Evolutionary conservation across 2,329 filamentous ascomycete species (phyloP).

Genomic region (Alternaria arborescens): DNA sequence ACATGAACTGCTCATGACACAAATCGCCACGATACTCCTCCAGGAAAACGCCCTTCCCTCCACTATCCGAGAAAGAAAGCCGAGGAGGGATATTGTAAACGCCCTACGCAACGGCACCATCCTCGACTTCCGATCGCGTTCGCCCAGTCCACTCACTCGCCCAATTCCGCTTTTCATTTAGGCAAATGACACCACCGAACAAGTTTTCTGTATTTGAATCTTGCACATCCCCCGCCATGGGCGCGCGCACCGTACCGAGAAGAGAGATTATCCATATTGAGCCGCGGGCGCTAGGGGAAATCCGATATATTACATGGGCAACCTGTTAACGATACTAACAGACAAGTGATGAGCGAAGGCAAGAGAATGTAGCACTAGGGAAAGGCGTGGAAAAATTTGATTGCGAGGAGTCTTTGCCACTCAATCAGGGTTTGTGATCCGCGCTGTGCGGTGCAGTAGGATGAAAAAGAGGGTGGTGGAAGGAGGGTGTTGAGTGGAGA

Average conservation of each 20-base stretch:
- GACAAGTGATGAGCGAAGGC: not conserved
- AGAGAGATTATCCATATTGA: constrained; percentile 9
- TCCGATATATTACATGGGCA: constrained; percentile 3
- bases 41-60: not conserved
- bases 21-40: not conserved
- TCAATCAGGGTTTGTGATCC: not conserved
- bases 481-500: not conserved
- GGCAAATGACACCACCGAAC: constrained; percentile 25
- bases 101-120: not conserved
- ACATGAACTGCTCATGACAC: not conserved
- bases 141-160: not conserved
- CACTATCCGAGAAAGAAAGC: not conserved
- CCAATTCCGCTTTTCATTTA: constrained; percentile 23
- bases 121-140: not conserved
- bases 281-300: constrained; percentile 1
- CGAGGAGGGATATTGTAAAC: not conserved
- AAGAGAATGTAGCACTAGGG: not conserved
- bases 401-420: not conserved
- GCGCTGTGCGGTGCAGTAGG: not conserved
- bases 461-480: not conserved
- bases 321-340: not conserved
- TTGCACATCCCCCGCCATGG: not conserved
- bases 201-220: not conserved
- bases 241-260: constrained; percentile 1
- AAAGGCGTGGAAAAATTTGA: not conserved